A percentile compares a stretch with the other conserved stretches of the same genome.
phyloP scores from a whole-genome alignment of 2,329 filamentous ascomycete genomes.

The Lojkania enalia region DNA sequence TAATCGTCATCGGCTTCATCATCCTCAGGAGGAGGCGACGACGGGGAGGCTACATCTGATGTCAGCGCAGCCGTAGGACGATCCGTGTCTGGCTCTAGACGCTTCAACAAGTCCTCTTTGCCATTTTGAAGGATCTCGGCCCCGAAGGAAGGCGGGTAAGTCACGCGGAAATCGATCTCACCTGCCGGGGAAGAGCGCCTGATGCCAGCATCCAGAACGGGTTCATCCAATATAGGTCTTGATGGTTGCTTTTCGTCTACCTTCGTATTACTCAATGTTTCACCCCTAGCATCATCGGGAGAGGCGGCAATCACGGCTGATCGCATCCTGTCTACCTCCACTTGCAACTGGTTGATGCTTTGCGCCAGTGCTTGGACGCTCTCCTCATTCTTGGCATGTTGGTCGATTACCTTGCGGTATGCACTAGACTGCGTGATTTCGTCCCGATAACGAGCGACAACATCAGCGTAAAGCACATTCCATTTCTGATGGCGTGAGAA shows the following conservation, averaged over 20 bases:
- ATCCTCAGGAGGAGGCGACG: slow-evolving; percentile 55
- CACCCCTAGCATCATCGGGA: slow-evolving; percentile 22
- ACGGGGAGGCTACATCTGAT: slow-evolving; percentile 44
- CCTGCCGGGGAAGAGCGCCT: slow-evolving; percentile 44
- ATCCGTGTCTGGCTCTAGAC: slow-evolving; percentile 51
- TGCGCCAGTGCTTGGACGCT: slow-evolving; percentile 45
- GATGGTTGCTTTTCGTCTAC: slow-evolving; percentile 23
- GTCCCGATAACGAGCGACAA: slow-evolving; percentile 45
- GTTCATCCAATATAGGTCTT: slow-evolving; percentile 30
- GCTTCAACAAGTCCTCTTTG: slow-evolving; percentile 56
- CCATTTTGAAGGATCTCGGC: slow-evolving; percentile 54
- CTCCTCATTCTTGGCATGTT: slow-evolving; percentile 44
- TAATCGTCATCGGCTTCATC: slow-evolving; percentile 76
- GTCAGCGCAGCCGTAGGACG: slow-evolving; percentile 42
- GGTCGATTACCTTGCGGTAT: slow-evolving; percentile 42
- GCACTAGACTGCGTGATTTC: slow-evolving; percentile 42
- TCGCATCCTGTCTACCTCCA: slow-evolving; percentile 45
- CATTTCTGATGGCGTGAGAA: slow-evolving; percentile 41
- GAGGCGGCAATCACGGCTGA: slow-evolving; percentile 32
- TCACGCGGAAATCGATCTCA: slow-evolving; percentile 54
- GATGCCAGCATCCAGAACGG: slow-evolving; percentile 40
- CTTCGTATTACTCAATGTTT: slow-evolving; percentile 16
- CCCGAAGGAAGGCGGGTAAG: slow-evolving; percentile 53
- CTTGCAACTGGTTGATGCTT: slow-evolving; percentile 46
- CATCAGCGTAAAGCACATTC: slow-evolving; percentile 46